Evolutionary conservation across 192 early-diverging fungal species (phyloP).

Genomic region (Backusella tarrabulga): DNA sequence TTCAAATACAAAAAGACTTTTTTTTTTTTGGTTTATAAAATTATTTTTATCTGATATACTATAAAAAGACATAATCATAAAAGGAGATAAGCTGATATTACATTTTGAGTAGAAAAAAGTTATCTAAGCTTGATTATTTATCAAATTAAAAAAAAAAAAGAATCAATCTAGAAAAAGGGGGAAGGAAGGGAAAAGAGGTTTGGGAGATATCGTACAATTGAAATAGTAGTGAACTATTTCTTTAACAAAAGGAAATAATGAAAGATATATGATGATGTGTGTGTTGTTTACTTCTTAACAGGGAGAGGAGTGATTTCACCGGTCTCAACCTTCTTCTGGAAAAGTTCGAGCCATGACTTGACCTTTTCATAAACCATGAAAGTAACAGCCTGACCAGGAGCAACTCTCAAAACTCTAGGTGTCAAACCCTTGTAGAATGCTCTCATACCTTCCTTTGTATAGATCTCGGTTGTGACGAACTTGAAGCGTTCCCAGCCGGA

Average conservation of each 20-base stretch:
- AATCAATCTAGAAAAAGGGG: background rate
- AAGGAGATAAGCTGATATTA: background rate
- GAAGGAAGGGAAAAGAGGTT: background rate
- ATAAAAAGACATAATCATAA: background rate
- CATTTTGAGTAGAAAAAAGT: background rate
- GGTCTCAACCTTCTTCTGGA: slow-evolving; percentile 20
- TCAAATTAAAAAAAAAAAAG: background rate
- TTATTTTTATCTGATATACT: slow-evolving; percentile 1
- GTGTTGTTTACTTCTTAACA: slow-evolving; percentile 18
- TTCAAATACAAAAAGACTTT: background rate
- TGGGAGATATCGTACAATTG: slow-evolving; percentile 2
- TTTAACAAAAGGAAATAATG: background rate
- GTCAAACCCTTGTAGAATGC: slow-evolving; percentile 97
- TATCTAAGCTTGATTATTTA: background rate
- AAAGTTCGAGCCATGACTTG: slow-evolving; percentile 64
- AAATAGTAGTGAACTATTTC: background rate
- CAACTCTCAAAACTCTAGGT: slow-evolving; percentile 90
- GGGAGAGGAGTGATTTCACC: slow-evolving; percentile 13
- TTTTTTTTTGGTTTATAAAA: background rate
- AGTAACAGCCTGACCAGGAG: slow-evolving; percentile 95
- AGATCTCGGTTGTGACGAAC: slow-evolving; percentile 72
- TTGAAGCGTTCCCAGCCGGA: slow-evolving; percentile 80
- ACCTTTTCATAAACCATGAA: slow-evolving; percentile 95
- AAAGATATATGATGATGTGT: background rate
- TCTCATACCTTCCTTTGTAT: slow-evolving; percentile 84